These are phyloP conservation scores for Graphiopsis chlorocephala DNA, from an alignment of 2,329 filamentous ascomycete species.

Conservation along the genomic window DNA sequence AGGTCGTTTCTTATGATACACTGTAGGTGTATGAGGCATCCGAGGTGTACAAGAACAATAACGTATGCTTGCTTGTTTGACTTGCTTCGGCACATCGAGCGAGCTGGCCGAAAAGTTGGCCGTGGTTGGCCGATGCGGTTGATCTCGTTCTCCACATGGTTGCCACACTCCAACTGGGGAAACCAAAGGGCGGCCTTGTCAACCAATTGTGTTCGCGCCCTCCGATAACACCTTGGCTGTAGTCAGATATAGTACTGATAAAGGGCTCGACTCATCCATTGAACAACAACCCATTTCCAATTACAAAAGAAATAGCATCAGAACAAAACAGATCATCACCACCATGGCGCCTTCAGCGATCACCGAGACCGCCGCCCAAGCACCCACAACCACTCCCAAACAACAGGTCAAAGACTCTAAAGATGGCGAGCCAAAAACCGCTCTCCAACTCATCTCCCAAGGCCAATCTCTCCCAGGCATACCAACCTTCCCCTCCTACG, in stretches of 20 bases:
- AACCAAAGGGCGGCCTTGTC: background rate
- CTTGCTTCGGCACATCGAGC: background rate
- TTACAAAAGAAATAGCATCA: background rate
- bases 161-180: background rate
- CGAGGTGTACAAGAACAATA: background rate
- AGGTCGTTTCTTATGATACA: background rate
- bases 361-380: slow-evolving; percentile 18
- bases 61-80: background rate
- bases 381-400: slow-evolving; percentile 16
- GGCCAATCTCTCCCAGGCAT: slow-evolving; percentile 52
- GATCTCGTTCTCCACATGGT: background rate
- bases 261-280: background rate
- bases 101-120: background rate
- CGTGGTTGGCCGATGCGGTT: background rate
- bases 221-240: slow-evolving; percentile 4
- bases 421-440: slow-evolving; percentile 26
- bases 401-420: background rate
- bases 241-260: background rate
- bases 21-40: background rate
- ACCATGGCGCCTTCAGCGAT: slow-evolving; percentile 34
- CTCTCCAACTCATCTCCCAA: slow-evolving; percentile 44
- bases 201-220: background rate
- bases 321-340: background rate
- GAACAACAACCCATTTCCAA: background rate
- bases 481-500: slow-evolving; percentile 53